Evolutionary conservation across 768 basidiomycete species (phyloP).

Genomic region (Agrocybe praecox): DNA sequence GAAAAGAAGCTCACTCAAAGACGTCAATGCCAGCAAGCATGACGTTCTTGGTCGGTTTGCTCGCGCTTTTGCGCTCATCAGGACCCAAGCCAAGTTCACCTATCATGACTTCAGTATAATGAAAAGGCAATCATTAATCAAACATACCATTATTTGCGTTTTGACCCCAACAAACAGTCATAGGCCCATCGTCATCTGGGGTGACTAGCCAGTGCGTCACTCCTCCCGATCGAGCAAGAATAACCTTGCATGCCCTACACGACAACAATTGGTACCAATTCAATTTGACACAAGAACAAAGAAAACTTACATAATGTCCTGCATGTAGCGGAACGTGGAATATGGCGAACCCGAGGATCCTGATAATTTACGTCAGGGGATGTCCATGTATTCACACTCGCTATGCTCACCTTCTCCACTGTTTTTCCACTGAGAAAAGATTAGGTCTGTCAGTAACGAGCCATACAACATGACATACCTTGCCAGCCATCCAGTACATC

Average conservation of each 20-base stretch:
- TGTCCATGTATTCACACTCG: neutral
- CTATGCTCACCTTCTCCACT: constrained; percentile 78
- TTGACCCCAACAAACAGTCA: constrained; percentile 88
- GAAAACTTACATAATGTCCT: constrained; percentile 73
- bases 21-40: constrained; percentile 81
- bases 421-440: constrained; percentile 78
- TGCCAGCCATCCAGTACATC: constrained; percentile 90
- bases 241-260: constrained; percentile 77
- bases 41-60: constrained; percentile 74
- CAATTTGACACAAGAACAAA: neutral
- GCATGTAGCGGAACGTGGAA: constrained; percentile 84
- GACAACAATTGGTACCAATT: constrained; percentile 1
- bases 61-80: constrained; percentile 84
- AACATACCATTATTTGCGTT: constrained; percentile 78
- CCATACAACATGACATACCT: constrained; percentile 39
- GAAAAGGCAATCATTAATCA: neutral
- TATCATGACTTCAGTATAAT: constrained; percentile 16
- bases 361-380: constrained; percentile 22
- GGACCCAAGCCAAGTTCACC: constrained; percentile 83
- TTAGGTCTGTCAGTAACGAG: neutral
- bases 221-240: constrained; percentile 73
- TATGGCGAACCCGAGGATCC: constrained; percentile 90
- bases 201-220: constrained; percentile 87
- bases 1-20: constrained; percentile 55
- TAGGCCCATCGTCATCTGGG: constrained; percentile 73